Evolutionary conservation across 177 flowering plant genomes (phyloP), one percentile per base, ranked within the genome.

Genomic region (Vitis hybrid): DNA sequence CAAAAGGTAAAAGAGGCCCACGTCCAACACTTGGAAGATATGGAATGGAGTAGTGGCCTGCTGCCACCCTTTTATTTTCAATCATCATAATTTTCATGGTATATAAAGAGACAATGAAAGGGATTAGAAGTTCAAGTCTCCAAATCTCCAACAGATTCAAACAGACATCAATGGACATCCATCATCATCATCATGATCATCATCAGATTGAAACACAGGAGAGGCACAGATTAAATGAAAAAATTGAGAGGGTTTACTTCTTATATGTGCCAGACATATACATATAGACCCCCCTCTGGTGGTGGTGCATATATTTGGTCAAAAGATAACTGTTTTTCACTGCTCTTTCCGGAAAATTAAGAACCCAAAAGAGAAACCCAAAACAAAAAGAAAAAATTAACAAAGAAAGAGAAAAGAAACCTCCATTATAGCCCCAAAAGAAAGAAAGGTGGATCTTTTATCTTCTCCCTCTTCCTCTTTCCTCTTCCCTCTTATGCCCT

Each of bases 241-340:
- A 75, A 54, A 54, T 52, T 65, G 48, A n/a, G 56, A 48, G 67
- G 70, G 70, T 17, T 13, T 10, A 45, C 30, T 34, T 30, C n/a
- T 70, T 70, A 49, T 75, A 66, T 67, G 68, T 70, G 60, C 71
- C 64, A 75, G 60, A 65, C 71, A 71, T 62, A 56, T 62, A 75
- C 69, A 74, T 49, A 70, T 21, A 68, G 69, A 76, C 75, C 75
- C 76, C 68, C 71, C 74, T 19, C 15, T 66, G 11, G 11, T 15
- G 12, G 62, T 73, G 60, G 21, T 6, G 18, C 30, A 68, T 68
- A 59, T 68, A 54, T 32, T 12, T 68, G 60, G 70, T 65, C 65
- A 65, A 66, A 32, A 70, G 51, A 55, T 49, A 2, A 45, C 19
- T 60, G 19, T 56, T 57, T 56, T 34, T 34, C 55, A 61, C 45